Conservation (phyloP, 371 early-diverging fungal species). For the Funneliformis caledonium region DNA sequence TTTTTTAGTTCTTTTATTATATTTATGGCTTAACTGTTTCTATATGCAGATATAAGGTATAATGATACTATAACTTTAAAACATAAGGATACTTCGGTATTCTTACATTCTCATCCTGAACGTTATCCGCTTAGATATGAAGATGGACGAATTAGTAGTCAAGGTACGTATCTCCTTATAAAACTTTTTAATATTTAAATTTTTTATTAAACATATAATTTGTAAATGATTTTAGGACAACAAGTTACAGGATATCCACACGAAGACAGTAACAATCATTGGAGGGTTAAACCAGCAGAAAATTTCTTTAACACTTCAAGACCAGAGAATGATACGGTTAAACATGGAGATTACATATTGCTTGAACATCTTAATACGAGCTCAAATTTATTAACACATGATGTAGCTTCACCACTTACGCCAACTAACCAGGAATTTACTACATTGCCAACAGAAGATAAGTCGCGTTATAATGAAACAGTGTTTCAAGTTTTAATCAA, state of each 20-base stretch:
- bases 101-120: conserved; percentile 82
- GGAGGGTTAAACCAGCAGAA: conserved; percentile 76
- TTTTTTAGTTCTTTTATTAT: neutral
- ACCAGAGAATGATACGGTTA: conserved; percentile 23
- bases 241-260: conserved; percentile 90
- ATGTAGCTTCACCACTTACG: conserved; percentile 96
- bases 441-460: conserved; percentile 59
- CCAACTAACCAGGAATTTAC: conserved; percentile 97
- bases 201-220: neutral
- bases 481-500: conserved; percentile 68
- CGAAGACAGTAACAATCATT: conserved; percentile 78
- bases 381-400: conserved; percentile 87
- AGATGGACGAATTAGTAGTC: conserved; percentile 89
- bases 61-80: conserved; percentile 79
- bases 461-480: conserved; percentile 64
- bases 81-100: conserved; percentile 76
- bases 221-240: conserved; percentile 68
- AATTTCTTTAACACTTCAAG: conserved; percentile 40
- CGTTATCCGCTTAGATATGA: conserved; percentile 91
- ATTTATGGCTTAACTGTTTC: conserved; percentile 15
- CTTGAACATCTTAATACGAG: conserved; percentile 62
- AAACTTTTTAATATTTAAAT: neutral
- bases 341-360: conserved; percentile 60
- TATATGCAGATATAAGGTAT: conserved; percentile 71
- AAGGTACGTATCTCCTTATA: conserved; percentile 48